Evolutionary conservation across 2,329 filamentous ascomycete species (phyloP), one percentile per base, ranked within the genome.

Genomic region (Monosporascus sp.): DNA sequence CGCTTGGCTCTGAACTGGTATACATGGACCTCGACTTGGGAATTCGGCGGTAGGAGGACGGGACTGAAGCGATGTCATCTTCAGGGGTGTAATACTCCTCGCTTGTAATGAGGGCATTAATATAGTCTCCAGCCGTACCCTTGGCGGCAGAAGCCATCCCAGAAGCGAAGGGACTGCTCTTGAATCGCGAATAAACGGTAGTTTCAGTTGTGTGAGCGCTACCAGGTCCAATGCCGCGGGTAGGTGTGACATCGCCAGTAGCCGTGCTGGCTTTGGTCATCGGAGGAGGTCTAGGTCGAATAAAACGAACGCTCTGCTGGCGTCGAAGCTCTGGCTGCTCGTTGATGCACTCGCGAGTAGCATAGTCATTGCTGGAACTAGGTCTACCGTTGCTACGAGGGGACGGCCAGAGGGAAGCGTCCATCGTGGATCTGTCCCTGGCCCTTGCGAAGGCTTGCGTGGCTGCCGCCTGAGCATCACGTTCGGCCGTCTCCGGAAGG

Each of bases 401-500:
- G 37, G 68, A 66, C 51, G 69, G 67, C 66, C 68, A 73, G 9
- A 67, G 51, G 1, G 65, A 54, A 50, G 64, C 60, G 48, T 72
- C 71, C 27, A 64, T 62, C 52, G 62, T 70, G 39, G 63, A 70
- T 14, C 73, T 70, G 37, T 72, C 71, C 51, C 72, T 72, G n/a
- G 79, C 78, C 54, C 78, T 74, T 6, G 71, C 66, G 62, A 81
- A 88, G 1, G 85, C 86, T 61, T 84, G 72, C 36, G 74, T 71
- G 7, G 85, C 85, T 22, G 85, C 85, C 39, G 79, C 75, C 39
- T 82, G 78, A 7, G 85, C 85, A 65, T 87, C 81, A 51, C 80
- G 73, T 48, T 80, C 75, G 2, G 80, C 79, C 3, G 70, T 65
- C 11, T 66, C 68, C 1, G 77, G 76, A 58, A 76, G 70, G 45